Evolutionary conservation across 1,284 basidiomycete genomes (phyloP), one percentile per base, ranked within the genome.

Genomic region (Pascua sp.): DNA sequence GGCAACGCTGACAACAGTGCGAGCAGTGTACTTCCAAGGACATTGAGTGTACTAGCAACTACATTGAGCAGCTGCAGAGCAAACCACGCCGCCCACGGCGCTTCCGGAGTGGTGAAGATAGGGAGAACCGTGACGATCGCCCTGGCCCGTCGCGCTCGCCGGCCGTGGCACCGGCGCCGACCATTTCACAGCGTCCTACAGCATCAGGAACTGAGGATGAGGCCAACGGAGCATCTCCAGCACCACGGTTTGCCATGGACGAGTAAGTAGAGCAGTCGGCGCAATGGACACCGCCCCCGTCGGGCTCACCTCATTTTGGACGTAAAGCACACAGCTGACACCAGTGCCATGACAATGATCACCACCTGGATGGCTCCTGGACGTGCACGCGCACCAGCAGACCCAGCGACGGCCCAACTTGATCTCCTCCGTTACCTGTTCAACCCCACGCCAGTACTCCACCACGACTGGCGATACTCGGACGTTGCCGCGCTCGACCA

Each of bases 371-470:
- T 57, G 24, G 43, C 50, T 7, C 53, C 44, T 13, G 24, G 38
- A 36, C 47, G 52, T 32, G 41, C 10, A 40, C 42, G 55, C 15
- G 44, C 51, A 18, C 32, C 49, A 48, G 47, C 44, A 39, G 52
- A 59, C 15, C 40, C 45, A 2, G 48, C 43, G 0, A 50, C 47
- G 2, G 37, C 54, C 4, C 73, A 75, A 42, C 54, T 61, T 11
- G 62, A 68, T 24, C 62, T 78, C 5, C 52, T 78, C 13, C 61
- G 66, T 11, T 78, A 73, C 55, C 64, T 78, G 24, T 73, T 78
- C 56, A 67, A 69, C 0, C 72, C 77, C 0, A 56, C 62, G 9
- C 64, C 70, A 8, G 68, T 78, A 4, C 59, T 55, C 0, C 66
- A 69, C 41, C 49, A 64, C 36, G 63, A 69, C 24, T 69, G 64